A percentile compares a stretch with the other conserved stretches of the same genome.
Conservation (phyloP, 257 asterid genomes). For the Cordia subcordata region DNA sequence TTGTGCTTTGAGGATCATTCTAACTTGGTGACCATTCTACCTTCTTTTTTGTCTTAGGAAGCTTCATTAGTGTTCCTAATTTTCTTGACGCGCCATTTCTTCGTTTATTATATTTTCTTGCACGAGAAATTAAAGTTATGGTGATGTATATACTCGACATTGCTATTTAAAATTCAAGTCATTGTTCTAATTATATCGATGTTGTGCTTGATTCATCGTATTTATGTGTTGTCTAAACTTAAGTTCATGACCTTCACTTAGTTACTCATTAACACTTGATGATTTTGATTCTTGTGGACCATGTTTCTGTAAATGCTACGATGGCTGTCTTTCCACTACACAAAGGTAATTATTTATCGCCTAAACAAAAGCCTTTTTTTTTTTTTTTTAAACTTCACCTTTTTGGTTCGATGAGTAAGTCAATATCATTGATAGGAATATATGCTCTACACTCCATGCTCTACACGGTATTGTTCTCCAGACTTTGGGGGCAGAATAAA, state of each 20-base stretch:
- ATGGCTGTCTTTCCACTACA: no score
- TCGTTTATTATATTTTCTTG: neutral
- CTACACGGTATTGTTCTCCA: no score
- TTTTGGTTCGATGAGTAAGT: no score
- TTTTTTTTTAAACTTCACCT: no score
- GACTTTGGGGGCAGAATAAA: no score
- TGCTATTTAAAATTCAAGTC: neutral
- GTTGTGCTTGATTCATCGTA: neutral
- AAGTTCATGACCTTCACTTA: neutral
- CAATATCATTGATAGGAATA: no score
- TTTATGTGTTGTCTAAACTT: neutral
- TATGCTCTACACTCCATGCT: no score
- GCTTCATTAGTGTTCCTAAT: slow-evolving; percentile 6
- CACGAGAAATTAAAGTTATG: neutral
- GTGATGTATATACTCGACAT: neutral
- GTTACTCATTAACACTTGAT: neutral
- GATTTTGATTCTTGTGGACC: neutral
- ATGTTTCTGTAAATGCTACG: no score
- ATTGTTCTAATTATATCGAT: neutral
- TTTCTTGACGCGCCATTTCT: slow-evolving; percentile 5
- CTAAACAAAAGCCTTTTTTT: no score
- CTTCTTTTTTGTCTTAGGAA: slow-evolving; percentile 11
- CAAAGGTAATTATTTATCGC: no score
- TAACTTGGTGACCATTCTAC: slow-evolving; percentile 28
- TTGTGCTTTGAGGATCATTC: slow-evolving; percentile 17